A percentile compares a stretch with the other conserved stretches of the same genome.
phyloP scores from a whole-genome alignment of 164 flowering plant species.

The Stephania japonica region DNA sequence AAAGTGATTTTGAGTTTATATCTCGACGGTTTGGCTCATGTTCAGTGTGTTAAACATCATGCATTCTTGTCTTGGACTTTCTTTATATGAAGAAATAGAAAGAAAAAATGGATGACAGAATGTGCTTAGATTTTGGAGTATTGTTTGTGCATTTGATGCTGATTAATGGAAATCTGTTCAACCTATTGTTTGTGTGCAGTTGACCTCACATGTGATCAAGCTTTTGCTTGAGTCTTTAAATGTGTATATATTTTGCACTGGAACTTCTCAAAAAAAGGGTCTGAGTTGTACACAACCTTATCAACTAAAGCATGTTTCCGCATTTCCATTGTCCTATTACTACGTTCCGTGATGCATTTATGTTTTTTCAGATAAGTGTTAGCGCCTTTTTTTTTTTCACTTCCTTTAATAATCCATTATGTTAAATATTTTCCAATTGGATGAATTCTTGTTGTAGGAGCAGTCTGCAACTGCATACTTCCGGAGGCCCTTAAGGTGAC shows the following conservation, averaged over 20 bases:
- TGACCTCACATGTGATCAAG: neutral
- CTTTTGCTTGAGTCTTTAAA: neutral
- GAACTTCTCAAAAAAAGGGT: neutral
- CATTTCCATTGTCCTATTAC: neutral
- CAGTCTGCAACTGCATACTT: constrained; percentile 48
- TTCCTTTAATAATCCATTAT: neutral
- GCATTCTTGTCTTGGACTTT: neutral
- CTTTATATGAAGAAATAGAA: too few relatives aligned
- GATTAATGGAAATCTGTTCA: neutral
- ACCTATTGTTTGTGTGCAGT: neutral
- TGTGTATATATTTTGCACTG: neutral
- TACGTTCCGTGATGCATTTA: neutral
- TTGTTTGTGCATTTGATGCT: neutral
- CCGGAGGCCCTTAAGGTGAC: constrained; percentile 44
- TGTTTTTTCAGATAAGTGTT: neutral
- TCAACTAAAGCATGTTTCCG: neutral
- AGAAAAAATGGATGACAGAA: neutral
- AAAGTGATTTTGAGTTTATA: neutral
- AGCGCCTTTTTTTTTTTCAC: neutral
- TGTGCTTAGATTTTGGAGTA: neutral
- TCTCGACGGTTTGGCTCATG: neutral
- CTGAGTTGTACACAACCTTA: neutral
- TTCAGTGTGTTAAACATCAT: neutral
- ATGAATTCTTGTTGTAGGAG: constrained; percentile 27
- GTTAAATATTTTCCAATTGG: neutral